A percentile compares a stretch with the other conserved stretches of the same genome.
These are phyloP conservation scores for Porpolomopsis calyptriformis DNA, from an alignment of 768 basidiomycete species.

Conservation along the genomic window DNA sequence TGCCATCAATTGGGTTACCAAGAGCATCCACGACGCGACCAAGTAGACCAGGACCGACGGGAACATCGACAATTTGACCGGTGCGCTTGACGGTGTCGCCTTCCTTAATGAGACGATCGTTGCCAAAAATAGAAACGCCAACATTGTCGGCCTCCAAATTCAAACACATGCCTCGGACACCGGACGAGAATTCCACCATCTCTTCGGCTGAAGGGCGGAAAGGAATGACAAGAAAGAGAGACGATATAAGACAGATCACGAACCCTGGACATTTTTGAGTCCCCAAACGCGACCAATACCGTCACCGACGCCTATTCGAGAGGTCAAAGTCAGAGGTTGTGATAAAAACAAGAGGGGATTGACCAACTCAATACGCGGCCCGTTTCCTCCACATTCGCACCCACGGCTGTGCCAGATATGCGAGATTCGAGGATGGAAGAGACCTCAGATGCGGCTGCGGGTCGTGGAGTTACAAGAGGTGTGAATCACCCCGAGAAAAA, in stretches of 20 bases:
- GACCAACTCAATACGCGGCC: slow-evolving; percentile 93
- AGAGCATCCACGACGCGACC: slow-evolving; percentile 99
- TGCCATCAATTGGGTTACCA: slow-evolving; percentile 99
- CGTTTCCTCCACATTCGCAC: slow-evolving; percentile 96
- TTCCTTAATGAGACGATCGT: slow-evolving; percentile 97
- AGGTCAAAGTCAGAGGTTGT: slow-evolving; percentile 15
- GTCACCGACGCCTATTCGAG: slow-evolving; percentile 83
- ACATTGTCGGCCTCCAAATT: slow-evolving; percentile 99
- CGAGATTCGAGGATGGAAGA: slow-evolving; percentile 98
- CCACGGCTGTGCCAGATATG: slow-evolving; percentile 84
- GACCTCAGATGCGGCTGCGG: slow-evolving; percentile 92
- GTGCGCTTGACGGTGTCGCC: slow-evolving; percentile 99
- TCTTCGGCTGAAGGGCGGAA: slow-evolving; percentile 68
- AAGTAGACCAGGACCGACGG: slow-evolving; percentile 92
- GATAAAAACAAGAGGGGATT: not conserved
- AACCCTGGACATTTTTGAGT: slow-evolving; percentile 96
- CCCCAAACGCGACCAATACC: slow-evolving; percentile 99
- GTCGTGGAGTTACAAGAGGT: slow-evolving; percentile 21
- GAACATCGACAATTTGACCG: slow-evolving; percentile 99
- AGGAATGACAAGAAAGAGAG: too few species aligned
- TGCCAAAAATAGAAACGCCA: slow-evolving; percentile 99
- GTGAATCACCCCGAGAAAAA: slow-evolving; percentile 20
- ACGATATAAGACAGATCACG: slow-evolving; percentile 13
- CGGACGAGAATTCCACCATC: slow-evolving; percentile 99
- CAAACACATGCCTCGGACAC: slow-evolving; percentile 99